These are phyloP conservation scores for Phragmites australis DNA, from an alignment of 176 grass and related monocot species.

Conservation along the genomic window DNA sequence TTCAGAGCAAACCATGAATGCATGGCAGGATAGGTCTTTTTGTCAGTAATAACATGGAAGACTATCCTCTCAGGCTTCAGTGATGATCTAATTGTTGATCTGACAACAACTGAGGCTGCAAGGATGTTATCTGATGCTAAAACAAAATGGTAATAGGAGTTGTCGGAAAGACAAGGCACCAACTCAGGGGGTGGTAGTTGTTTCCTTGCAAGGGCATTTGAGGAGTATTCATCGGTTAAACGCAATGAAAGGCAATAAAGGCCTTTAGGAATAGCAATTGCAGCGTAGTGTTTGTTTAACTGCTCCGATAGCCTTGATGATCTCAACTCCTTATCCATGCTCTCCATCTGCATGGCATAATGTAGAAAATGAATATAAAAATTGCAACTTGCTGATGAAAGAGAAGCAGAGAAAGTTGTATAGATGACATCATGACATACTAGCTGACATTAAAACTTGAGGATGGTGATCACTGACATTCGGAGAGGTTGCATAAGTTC, in stretches of 20 bases:
- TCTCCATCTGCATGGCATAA: slow-evolving; percentile 76
- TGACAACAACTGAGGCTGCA: slow-evolving; percentile 94
- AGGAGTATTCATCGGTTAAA: slow-evolving; percentile 97
- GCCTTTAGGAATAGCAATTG: slow-evolving; percentile 93
- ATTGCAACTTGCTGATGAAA: slow-evolving; percentile 27
- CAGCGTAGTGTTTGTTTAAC: slow-evolving; percentile 93
- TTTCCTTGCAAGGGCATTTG: slow-evolving; percentile 94
- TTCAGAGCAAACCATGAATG: slow-evolving; percentile 99
- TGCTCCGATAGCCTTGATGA: slow-evolving; percentile 82
- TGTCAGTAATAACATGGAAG: slow-evolving; percentile 95
- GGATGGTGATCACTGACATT: slow-evolving; percentile 4
- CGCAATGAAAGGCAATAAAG: slow-evolving; percentile 91
- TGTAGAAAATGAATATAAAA: slow-evolving; percentile 34
- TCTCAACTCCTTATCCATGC: slow-evolving; percentile 86
- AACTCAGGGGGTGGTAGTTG: slow-evolving; percentile 89
- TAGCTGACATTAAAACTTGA: slow-evolving; percentile 30
- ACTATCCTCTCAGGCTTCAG: slow-evolving; percentile 83
- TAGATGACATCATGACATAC: neutral
- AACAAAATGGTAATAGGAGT: slow-evolving; percentile 81
- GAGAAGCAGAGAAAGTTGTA: neutral
- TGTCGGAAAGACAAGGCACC: slow-evolving; percentile 75
- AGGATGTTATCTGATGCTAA: slow-evolving; percentile 97
- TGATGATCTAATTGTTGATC: slow-evolving; percentile 68
- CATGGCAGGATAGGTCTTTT: slow-evolving; percentile 98
- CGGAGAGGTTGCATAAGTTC: neutral